These are phyloP conservation scores for Mucor indicus DNA, from an alignment of 371 early-diverging fungal species.

Conservation along the genomic window DNA sequence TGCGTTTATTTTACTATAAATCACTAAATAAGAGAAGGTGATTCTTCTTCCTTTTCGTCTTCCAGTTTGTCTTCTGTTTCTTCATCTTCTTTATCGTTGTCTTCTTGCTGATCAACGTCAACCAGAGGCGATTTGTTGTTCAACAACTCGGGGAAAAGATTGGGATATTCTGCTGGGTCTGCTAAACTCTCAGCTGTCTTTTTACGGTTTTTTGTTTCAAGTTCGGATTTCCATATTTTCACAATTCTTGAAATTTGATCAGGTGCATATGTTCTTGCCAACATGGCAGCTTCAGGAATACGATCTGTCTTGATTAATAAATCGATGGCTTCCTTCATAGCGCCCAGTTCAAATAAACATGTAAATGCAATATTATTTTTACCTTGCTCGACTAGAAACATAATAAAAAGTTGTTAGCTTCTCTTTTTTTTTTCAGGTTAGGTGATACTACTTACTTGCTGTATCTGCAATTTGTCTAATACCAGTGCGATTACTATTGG, in stretches of 20 bases:
- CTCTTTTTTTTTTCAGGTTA: background rate
- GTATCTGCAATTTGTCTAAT: slow-evolving; percentile 69
- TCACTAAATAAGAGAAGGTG: slow-evolving; percentile 8
- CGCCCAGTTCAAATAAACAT: slow-evolving; percentile 72
- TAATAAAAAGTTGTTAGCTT: background rate
- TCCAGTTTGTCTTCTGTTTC: slow-evolving; percentile 9
- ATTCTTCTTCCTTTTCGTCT: background rate
- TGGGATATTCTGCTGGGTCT: slow-evolving; percentile 77
- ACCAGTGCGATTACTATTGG: slow-evolving; percentile 80
- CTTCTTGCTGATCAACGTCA: slow-evolving; percentile 14
- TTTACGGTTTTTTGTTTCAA: slow-evolving; percentile 64
- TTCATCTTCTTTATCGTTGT: slow-evolving; percentile 3
- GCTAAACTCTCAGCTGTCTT: slow-evolving; percentile 90
- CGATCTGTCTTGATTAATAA: slow-evolving; percentile 83
- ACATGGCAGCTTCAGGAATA: slow-evolving; percentile 94
- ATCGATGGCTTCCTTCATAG: slow-evolving; percentile 76
- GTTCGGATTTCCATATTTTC: slow-evolving; percentile 75
- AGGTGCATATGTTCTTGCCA: slow-evolving; percentile 90
- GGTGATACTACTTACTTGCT: slow-evolving; percentile 53
- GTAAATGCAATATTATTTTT: slow-evolving; percentile 91
- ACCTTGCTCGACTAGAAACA: slow-evolving; percentile 56
- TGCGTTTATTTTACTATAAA: background rate
- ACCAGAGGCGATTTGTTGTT: slow-evolving; percentile 7
- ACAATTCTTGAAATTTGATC: slow-evolving; percentile 72
- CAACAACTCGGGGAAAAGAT: slow-evolving; percentile 76